phyloP scores from a whole-genome alignment of 257 asterid genomes.

The Oldenlandia corymbosa region DNA sequence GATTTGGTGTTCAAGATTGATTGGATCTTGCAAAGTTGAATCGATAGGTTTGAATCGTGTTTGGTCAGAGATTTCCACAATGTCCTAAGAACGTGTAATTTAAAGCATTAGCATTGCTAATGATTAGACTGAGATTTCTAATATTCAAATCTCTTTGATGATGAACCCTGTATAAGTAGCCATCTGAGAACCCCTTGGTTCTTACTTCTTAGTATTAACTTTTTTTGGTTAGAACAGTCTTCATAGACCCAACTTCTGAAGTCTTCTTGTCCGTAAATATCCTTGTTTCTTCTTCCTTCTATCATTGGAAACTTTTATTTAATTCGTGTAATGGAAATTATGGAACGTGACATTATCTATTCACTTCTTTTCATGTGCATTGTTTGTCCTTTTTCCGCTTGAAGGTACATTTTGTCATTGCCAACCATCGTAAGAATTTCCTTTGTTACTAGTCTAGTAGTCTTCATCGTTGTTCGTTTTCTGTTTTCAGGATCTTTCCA shows the following conservation, averaged over 20 bases:
- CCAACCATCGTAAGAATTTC: neutral
- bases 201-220: no score
- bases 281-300: neutral
- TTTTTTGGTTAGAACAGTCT: no score
- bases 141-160: no score
- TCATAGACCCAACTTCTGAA: neutral
- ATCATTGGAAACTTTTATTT: neutral
- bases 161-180: neutral
- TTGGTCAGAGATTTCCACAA: neutral
- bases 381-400: neutral
- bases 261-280: neutral
- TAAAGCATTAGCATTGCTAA: no score
- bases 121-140: no score
- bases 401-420: neutral
- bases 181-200: neutral
- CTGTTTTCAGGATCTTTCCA: constrained; percentile 25
- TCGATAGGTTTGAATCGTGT: neutral
- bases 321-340: neutral
- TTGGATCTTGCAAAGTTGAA: constrained; percentile 1
- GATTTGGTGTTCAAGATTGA: neutral
- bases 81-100: neutral
- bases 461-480: neutral
- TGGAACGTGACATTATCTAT: neutral
- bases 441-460: neutral
- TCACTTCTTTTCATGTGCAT: neutral